Conservation (phyloP, 768 basidiomycete species). For the Favolaschia claudopus region DNA sequence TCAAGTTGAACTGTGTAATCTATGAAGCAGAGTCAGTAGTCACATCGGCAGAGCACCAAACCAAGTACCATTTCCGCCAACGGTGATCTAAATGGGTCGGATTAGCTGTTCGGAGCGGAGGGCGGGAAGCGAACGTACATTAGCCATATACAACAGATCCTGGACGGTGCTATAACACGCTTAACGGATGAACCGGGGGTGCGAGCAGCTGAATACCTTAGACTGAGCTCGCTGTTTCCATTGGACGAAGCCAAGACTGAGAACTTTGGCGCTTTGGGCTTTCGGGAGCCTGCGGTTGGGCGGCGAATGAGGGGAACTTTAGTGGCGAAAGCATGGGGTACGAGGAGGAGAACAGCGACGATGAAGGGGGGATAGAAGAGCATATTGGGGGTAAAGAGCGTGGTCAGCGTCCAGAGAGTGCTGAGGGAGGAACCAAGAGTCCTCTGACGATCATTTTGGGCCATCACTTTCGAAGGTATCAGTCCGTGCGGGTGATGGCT, state of each 20-base stretch:
- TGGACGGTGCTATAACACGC: constrained; percentile 62
- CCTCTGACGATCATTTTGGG: not conserved
- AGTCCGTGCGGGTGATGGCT: not conserved
- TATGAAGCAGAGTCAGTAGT: constrained; percentile 36
- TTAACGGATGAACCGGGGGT: constrained; percentile 23
- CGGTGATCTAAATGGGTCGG: constrained; percentile 58
- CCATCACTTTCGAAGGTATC: not conserved
- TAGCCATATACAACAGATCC: constrained; percentile 81
- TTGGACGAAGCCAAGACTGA: constrained; percentile 41
- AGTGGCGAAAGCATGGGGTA: constrained; percentile 51
- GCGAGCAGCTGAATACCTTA: constrained; percentile 46
- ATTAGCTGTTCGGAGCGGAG: constrained; percentile 1
- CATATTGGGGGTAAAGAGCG: constrained; percentile 20
- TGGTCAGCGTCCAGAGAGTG: constrained; percentile 6
- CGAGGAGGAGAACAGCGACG: constrained; percentile 31
- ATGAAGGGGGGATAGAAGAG: constrained; percentile 22
- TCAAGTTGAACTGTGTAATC: constrained; percentile 82
- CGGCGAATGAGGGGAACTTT: constrained; percentile 54
- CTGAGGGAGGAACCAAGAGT: not conserved
- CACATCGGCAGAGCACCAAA: constrained; percentile 29
- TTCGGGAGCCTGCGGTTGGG: constrained; percentile 35
- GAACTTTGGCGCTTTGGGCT: constrained; percentile 45
- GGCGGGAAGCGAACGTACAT: constrained; percentile 54
- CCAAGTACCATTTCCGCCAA: constrained; percentile 62
- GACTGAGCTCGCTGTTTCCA: constrained; percentile 46